phyloP scores from a whole-genome alignment of 257 asterid species.

The Paraleonurus japonicus region DNA sequence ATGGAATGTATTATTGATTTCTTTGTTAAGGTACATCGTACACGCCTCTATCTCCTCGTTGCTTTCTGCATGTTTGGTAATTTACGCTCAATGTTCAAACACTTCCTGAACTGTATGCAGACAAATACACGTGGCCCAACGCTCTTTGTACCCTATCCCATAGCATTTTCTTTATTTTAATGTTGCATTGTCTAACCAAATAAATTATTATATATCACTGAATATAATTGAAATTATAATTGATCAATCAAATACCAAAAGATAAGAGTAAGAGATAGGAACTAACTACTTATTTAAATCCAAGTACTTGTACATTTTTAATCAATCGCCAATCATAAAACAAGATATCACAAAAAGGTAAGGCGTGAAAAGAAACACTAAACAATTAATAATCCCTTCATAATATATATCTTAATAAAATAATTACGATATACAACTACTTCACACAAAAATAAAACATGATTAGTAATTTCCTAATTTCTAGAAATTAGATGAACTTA shows the following conservation, averaged over 20 bases:
- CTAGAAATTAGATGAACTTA: conserved; percentile 27
- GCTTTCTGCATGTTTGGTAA: conserved; percentile 23
- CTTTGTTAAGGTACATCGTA: conserved; percentile 14
- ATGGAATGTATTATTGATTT: not conserved
- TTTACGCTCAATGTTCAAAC: conserved; percentile 18
- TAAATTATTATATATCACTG: no score
- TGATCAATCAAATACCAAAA: not conserved
- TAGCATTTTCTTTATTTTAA: not conserved
- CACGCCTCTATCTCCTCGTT: conserved; percentile 29
- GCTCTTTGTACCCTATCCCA: conserved; percentile 2
- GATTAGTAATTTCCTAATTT: conserved; percentile 36
- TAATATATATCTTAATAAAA: conserved; percentile 27
- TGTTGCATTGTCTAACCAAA: not conserved
- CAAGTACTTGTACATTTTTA: not conserved
- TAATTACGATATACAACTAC: conserved; percentile 38
- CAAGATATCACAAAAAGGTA: conserved; percentile 15
- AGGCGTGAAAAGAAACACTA: not conserved
- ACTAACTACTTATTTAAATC: not conserved
- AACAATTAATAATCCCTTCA: conserved; percentile 39
- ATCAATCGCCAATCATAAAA: conserved; percentile 22
- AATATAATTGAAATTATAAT: no score
- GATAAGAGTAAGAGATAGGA: not conserved
- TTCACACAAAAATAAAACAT: conserved; percentile 17
- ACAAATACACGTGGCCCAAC: conserved; percentile 28
- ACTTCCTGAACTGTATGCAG: conserved; percentile 10